These are phyloP conservation scores for Starmerella bacillaris DNA, from an alignment of 805 yeast genomes.

Conservation along the genomic window DNA sequence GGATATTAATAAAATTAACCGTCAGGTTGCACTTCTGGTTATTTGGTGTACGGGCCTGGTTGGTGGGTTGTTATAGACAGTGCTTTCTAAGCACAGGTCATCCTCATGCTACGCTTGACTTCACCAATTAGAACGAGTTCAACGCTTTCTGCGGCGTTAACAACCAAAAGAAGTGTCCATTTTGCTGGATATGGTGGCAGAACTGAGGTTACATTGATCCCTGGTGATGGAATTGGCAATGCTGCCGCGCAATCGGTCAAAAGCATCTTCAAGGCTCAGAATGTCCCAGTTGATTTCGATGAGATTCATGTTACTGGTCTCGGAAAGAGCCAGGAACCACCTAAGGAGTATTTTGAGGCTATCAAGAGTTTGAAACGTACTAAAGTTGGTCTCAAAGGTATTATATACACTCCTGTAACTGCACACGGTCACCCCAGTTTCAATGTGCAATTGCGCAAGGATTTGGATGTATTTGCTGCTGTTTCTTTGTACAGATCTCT, in stretches of 20 bases:
- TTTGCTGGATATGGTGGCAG: constrained; percentile 56
- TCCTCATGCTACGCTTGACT: too few species aligned
- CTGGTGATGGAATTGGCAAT: constrained; percentile 94
- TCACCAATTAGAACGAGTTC: too few species aligned
- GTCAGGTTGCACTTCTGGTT: too few species aligned
- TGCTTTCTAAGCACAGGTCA: too few species aligned
- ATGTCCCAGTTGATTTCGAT: constrained; percentile 90
- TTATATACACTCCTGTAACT: constrained; percentile 75
- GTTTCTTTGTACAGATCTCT: constrained; percentile 84
- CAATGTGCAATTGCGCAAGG: constrained; percentile 93
- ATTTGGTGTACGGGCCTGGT: too few species aligned
- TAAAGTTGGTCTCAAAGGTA: constrained; percentile 93
- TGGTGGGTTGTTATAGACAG: too few species aligned
- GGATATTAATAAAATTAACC: too few species aligned
- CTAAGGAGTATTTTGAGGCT: constrained; percentile 59
- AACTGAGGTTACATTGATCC: constrained; percentile 83
- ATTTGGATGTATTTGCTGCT: constrained; percentile 87
- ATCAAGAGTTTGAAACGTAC: constrained; percentile 84
- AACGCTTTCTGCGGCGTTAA: too few species aligned
- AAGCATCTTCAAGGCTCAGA: constrained; percentile 69
- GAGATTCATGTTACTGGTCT: constrained; percentile 40
- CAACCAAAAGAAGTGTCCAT: constrained; percentile 39
- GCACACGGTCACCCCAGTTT: constrained; percentile 65
- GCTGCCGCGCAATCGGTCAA: constrained; percentile 89
- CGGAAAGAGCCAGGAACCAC: constrained; percentile 34